phyloP scores from a whole-genome alignment of 75 land plant genomes.

The Picea sitchensis region DNA sequence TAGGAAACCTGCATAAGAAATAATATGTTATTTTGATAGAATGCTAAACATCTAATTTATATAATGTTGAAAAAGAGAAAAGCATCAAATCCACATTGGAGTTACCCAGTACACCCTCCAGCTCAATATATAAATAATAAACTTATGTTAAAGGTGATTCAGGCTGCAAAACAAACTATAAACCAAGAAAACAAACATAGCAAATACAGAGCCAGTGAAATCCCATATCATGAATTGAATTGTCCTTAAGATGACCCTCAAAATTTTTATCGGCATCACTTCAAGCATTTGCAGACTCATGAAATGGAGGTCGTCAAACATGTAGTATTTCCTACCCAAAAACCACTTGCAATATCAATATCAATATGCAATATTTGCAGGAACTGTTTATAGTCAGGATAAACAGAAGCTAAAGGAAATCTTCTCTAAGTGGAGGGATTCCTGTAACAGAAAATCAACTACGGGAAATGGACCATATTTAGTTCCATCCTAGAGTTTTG shows the following conservation, averaged over 20 bases:
- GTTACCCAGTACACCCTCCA: neutral
- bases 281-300: neutral
- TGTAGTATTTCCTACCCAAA: neutral
- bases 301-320: neutral
- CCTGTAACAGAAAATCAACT: too few species aligned
- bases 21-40: conserved; percentile 6
- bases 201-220: neutral
- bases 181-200: neutral
- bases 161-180: neutral
- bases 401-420: neutral
- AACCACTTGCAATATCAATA: neutral
- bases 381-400: neutral
- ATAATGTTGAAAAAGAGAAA: neutral
- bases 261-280: neutral
- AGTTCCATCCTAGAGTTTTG: neutral
- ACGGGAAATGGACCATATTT: neutral
- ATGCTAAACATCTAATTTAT: neutral
- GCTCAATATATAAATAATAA: neutral
- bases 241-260: neutral
- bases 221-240: neutral
- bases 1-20: conserved; percentile 64
- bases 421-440: neutral
- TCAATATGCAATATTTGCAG: neutral
- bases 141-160: neutral
- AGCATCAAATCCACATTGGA: neutral